Evolutionary conservation across 2,329 filamentous ascomycete species (phyloP).

Genomic region (Fusarium denticulatum): DNA sequence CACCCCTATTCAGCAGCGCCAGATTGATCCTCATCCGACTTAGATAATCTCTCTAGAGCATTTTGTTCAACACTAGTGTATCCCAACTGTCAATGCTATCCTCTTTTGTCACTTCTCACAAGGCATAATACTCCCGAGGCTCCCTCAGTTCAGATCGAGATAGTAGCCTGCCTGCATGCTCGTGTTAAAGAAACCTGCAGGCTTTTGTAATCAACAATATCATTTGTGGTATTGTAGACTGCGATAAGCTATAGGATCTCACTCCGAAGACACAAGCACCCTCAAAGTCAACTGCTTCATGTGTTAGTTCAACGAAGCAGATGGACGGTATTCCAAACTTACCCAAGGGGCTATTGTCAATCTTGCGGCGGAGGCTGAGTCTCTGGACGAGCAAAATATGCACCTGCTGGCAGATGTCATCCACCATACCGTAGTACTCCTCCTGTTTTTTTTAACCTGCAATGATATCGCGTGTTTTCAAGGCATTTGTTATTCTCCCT

Average conservation of each 20-base stretch:
- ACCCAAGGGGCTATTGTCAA: background rate
- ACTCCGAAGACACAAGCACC: background rate
- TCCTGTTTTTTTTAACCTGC: background rate
- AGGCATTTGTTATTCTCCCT: background rate
- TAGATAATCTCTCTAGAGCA: background rate
- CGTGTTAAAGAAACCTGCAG: too few relatives aligned
- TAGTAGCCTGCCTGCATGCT: too few relatives aligned
- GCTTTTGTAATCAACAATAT: background rate
- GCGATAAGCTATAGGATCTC: background rate
- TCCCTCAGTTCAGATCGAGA: too few relatives aligned
- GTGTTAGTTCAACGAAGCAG: background rate
- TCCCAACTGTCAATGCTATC: background rate
- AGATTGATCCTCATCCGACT: background rate
- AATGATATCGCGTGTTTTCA: background rate
- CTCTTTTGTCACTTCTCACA: background rate
- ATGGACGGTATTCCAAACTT: background rate
- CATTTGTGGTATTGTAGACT: background rate
- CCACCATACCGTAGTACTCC: background rate
- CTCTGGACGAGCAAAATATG: background rate
- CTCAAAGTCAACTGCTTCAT: background rate
- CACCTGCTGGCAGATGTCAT: background rate
- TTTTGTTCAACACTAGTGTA: background rate
- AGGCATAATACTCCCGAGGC: too few relatives aligned
- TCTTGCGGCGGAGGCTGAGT: background rate
- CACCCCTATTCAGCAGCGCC: background rate